Base-by-base conservation (phyloP, 2,329 filamentous ascomycete species). In the Colletotrichum graminicola region DNA sequence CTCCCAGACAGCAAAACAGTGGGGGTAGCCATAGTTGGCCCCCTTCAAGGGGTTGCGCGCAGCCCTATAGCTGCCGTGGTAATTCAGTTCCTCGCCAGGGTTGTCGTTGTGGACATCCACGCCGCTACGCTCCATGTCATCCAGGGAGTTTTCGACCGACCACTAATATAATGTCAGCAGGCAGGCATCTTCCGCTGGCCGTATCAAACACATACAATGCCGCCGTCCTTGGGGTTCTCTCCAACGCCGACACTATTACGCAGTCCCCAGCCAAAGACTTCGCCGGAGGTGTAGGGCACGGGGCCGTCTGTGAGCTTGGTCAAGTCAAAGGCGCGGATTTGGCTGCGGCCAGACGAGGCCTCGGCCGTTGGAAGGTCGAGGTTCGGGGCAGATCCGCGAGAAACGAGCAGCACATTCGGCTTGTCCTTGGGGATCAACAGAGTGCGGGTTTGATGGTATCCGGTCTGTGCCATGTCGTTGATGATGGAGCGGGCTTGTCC, bases 1-100 rank as follows among this genome's bases (percentile, higher is more conserved):
- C 73, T 87, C 82, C 90, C 90, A 92, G 3, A 89, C 85, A 2
- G 90, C 84, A 75, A 89, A 91, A 80, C 91, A 93, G 67, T 72
- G 55, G 32, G 73, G 71, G 54, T 74, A 73, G 52, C 73, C 18
- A 41, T 69, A 74, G 54, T 74, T 79, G 71, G 86, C 75, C 5
- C 73, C 75, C 11, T 75, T 77, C 26, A 75, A 71, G 34, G 81
- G 73, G n/a, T 84, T 82, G 51, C 79, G 18, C 5, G 76, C 75
- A 3, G 71, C 74, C 32, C 39, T 77, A 66, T 93, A 82, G 71
- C 85, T 87, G 10, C 92, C 92, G 71, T 92, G 89, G 78, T 89
- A 94, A 80, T 94, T 94, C 78, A 94, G 80, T 79, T 94, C 91
- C 78, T 94, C 92, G 26, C 86, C 92, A 0, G 92, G 92, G 76